Evolutionary conservation across 306 rosid species (phyloP).

Genomic region (Glycine soja): DNA sequence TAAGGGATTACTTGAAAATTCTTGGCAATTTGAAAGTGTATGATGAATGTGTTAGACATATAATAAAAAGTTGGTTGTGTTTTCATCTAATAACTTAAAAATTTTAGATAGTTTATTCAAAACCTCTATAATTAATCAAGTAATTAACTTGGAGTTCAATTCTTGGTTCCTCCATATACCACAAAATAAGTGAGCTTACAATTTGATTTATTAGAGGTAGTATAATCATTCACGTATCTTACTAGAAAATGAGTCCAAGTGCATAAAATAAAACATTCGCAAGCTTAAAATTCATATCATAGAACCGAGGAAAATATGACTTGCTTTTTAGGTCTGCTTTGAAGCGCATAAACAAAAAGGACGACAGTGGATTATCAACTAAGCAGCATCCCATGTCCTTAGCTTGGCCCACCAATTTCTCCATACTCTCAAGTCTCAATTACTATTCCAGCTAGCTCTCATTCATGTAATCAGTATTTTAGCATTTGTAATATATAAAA

Average conservation of each 20-base stretch:
- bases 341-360: constrained; percentile 60
- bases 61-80: too few relatives aligned
- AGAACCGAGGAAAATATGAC: background rate
- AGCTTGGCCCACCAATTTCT: constrained; percentile 35
- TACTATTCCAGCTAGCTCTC: background rate
- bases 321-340: constrained; percentile 21
- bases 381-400: constrained; percentile 52
- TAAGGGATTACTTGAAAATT: too few relatives aligned
- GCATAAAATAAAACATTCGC: background rate
- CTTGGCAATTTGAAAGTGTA: too few relatives aligned
- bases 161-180: too few relatives aligned
- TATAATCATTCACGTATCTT: background rate
- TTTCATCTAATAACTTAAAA: background rate
- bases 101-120: too few relatives aligned
- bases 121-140: too few relatives aligned
- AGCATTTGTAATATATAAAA: too few relatives aligned
- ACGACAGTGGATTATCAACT: constrained; percentile 59
- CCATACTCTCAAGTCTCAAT: background rate
- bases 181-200: background rate
- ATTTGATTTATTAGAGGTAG: background rate
- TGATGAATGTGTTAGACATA: too few relatives aligned
- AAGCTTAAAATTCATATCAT: background rate
- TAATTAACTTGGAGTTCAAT: too few relatives aligned
- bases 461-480: background rate
- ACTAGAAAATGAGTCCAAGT: background rate